Evolutionary conservation across 2,329 filamentous ascomycete species (phyloP), one percentile per base, ranked within the genome.

Genomic region (Arthrobotrys conoides): DNA sequence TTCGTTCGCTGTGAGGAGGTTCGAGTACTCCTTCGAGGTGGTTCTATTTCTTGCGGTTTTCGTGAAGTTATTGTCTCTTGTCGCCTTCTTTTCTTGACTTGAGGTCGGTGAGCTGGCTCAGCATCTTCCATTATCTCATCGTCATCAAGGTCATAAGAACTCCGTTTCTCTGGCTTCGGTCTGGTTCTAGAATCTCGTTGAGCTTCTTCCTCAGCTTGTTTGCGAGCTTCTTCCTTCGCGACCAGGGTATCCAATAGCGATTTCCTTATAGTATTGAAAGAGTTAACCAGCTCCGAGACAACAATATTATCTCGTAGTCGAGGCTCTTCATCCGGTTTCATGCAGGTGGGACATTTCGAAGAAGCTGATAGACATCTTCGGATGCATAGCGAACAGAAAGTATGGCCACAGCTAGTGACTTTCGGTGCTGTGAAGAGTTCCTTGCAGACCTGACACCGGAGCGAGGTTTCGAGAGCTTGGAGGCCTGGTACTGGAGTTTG

Each of bases 371-470:
- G 88, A 78, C 92, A 93, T 80, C 94, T 89, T 33, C 96, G 92
- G 83, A 99, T 98, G 84, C 96, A 99, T 68, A 97, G 86, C 5
- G 95, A 97, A 87, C 96, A 99, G 83, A 99, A 99, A 0, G 96
- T 98, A 84, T 99, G 96, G 68, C 90, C 92, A 86, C 96, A 99
- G 0, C 93, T 92, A 0, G 96, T 99, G 80, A 97, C 91, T 89
- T 99, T 96, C 0, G 96, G 96, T 64, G 94, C 97, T 79, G 90
- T 90, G 86, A 93, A 98, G 85, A 98, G 97, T 84, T 99, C 96
- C 84, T 98, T 98, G 89, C 96, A 99, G 77, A 99, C 92, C 85
- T 98, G 93, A 85, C 96, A 99, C 82, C 96, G 93, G 20, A 99
- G 87, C 2, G 94, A 90, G 77, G 92, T 90, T 83, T 99, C 96